phyloP scores from a whole-genome alignment of 2,329 filamentous ascomycete species.

The Alternaria hordeiaustralica region DNA sequence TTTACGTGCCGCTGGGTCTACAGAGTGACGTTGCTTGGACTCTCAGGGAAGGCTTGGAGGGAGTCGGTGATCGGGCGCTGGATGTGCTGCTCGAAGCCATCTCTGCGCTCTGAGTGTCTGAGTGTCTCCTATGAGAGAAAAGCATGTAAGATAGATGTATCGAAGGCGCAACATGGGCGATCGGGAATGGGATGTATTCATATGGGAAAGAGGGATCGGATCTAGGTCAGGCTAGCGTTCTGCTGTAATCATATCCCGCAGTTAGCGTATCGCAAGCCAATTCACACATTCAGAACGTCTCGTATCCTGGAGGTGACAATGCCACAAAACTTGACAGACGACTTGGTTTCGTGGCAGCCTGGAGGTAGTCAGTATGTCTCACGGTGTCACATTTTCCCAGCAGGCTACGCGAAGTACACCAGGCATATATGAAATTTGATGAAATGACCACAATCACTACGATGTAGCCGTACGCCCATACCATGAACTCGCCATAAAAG shows the following conservation, averaged over 20 bases:
- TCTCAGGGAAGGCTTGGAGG: constrained; percentile 62
- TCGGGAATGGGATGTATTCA: not conserved
- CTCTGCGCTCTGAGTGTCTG: constrained; percentile 54
- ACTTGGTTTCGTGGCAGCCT: not conserved
- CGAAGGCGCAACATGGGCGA: not conserved
- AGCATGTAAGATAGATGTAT: not conserved
- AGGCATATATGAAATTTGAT: too few relatives aligned
- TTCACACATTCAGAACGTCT: not conserved
- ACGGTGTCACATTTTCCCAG: not conserved
- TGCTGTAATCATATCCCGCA: constrained; percentile 1
- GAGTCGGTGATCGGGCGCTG: constrained; percentile 58
- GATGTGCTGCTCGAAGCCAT: constrained; percentile 65
- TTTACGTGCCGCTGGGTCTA: constrained; percentile 82
- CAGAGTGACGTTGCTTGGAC: constrained; percentile 86
- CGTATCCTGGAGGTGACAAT: not conserved
- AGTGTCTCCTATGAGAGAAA: not conserved
- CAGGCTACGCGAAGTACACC: not conserved
- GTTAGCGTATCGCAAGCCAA: constrained; percentile 1
- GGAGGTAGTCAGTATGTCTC: not conserved
- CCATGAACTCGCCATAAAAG: not conserved
- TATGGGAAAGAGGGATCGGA: not conserved
- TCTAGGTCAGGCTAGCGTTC: not conserved
- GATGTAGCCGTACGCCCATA: not conserved
- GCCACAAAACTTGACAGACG: not conserved
- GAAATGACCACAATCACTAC: not conserved